These are phyloP conservation scores for Nakazawaea wickerhamii DNA, from an alignment of 805 yeast species.

Conservation along the genomic window DNA sequence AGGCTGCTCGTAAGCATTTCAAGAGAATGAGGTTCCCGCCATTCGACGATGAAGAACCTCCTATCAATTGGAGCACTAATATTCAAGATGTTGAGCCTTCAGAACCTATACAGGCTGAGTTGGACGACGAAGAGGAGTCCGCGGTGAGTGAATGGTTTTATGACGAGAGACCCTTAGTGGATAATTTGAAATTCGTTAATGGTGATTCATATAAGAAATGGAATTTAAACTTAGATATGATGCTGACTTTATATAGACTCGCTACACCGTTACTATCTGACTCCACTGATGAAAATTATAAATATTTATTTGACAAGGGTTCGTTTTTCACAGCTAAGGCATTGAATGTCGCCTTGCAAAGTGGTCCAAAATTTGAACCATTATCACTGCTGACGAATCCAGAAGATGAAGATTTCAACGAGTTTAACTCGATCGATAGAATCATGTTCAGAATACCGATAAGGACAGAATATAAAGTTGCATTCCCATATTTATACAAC, in stretches of 20 bases:
- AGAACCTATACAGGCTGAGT: conserved; percentile 62
- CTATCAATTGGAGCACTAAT: conserved; percentile 76
- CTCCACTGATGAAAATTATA: conserved; percentile 50
- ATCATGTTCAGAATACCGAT: conserved; percentile 74
- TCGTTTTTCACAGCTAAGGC: conserved; percentile 90
- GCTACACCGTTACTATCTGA: conserved; percentile 69
- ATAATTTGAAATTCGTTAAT: conserved; percentile 48
- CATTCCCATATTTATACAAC: conserved; percentile 82
- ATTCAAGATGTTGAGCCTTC: conserved; percentile 66
- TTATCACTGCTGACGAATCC: conserved; percentile 55
- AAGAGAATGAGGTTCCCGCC: conserved; percentile 93
- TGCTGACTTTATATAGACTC: conserved; percentile 62
- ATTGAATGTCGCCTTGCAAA: conserved; percentile 79
- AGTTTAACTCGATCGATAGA: conserved; percentile 84
- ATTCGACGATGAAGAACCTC: conserved; percentile 97
- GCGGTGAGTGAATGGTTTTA: conserved; percentile 72
- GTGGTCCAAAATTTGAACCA: conserved; percentile 96
- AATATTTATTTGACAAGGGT: conserved; percentile 68
- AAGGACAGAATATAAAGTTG: conserved; percentile 79
- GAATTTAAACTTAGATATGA: conserved; percentile 54
- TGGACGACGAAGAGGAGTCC: conserved; percentile 60
- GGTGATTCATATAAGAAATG: conserved; percentile 77
- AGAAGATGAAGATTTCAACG: conserved; percentile 74
- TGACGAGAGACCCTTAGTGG: conserved; percentile 68
- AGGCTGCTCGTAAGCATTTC: conserved; percentile 83